These are phyloP conservation scores for Torulaspora gathmanii DNA, from an alignment of 805 yeast genomes.

Conservation along the genomic window DNA sequence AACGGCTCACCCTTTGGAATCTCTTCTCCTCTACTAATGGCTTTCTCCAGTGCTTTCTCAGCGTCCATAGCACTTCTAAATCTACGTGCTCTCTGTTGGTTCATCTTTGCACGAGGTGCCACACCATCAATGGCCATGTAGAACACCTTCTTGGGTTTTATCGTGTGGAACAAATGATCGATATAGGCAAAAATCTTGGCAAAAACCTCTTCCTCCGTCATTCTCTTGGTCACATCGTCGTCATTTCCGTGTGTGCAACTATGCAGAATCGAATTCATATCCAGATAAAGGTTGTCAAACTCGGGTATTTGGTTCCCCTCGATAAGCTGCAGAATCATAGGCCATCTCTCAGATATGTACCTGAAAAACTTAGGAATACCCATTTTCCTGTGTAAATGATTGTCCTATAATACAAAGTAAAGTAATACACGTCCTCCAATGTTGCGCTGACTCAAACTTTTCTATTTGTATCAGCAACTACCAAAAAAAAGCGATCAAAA, in stretches of 20 bases:
- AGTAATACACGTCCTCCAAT: neutral
- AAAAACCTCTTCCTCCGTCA: slow-evolving; percentile 88
- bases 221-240: slow-evolving; percentile 52
- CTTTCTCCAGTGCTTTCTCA: slow-evolving; percentile 69
- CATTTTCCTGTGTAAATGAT: slow-evolving; percentile 31
- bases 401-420: slow-evolving; percentile 1
- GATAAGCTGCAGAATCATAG: slow-evolving; percentile 80
- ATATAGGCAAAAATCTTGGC: slow-evolving; percentile 90
- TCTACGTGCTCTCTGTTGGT: slow-evolving; percentile 94
- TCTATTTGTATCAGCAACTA: neutral
- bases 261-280: slow-evolving; percentile 95
- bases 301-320: slow-evolving; percentile 83
- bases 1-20: slow-evolving; percentile 77
- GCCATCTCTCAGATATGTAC: slow-evolving; percentile 98
- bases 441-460: neutral
- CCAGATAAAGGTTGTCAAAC: slow-evolving; percentile 89
- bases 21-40: slow-evolving; percentile 64
- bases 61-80: slow-evolving; percentile 93
- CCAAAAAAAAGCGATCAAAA: neutral
- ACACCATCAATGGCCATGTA: slow-evolving; percentile 99
- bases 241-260: slow-evolving; percentile 87
- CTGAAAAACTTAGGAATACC: slow-evolving; percentile 98
- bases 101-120: slow-evolving; percentile 98
- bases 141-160: slow-evolving; percentile 79
- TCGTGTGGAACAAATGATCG: slow-evolving; percentile 84